These are phyloP conservation scores for Solanum sejunctum DNA, from an alignment of 257 asterid genomes.

Conservation along the genomic window DNA sequence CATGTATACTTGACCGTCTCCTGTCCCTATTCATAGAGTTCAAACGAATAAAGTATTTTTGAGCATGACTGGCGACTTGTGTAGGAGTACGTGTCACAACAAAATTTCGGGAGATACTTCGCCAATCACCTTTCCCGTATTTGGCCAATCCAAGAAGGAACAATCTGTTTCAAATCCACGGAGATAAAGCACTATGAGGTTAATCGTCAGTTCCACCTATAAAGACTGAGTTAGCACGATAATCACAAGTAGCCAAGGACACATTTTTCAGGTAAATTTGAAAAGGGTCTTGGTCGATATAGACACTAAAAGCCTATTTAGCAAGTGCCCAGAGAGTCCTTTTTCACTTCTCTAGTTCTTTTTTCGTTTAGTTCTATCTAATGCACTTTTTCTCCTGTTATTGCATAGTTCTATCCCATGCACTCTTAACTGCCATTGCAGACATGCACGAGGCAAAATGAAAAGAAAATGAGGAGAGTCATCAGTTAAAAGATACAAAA, in stretches of 20 bases:
- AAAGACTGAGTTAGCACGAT: neutral
- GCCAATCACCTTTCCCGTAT: slow-evolving; percentile 92
- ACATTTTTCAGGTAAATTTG: neutral
- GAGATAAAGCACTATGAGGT: neutral
- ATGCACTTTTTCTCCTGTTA: neutral
- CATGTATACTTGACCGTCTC: slow-evolving; percentile 85
- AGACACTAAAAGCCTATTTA: neutral
- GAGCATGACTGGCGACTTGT: slow-evolving; percentile 96
- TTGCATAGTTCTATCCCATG: neutral
- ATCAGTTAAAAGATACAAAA: neutral
- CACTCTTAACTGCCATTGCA: neutral
- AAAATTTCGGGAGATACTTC: slow-evolving; percentile 82
- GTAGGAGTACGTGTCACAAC: slow-evolving; percentile 92
- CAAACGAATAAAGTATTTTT: slow-evolving; percentile 76
- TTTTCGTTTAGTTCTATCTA: neutral
- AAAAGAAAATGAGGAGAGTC: neutral
- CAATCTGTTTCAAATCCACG: slow-evolving; percentile 27
- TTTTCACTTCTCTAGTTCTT: neutral
- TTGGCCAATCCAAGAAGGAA: slow-evolving; percentile 87
- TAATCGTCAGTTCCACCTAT: neutral
- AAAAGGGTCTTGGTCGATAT: neutral
- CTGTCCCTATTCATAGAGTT: slow-evolving; percentile 89
- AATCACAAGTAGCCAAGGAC: neutral
- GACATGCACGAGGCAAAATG: neutral
- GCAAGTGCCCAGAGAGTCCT: neutral